Evolutionary conservation across 2,329 filamentous ascomycete species (phyloP), one percentile per base, ranked within the genome.

Genomic region (Colletotrichum navitas): DNA sequence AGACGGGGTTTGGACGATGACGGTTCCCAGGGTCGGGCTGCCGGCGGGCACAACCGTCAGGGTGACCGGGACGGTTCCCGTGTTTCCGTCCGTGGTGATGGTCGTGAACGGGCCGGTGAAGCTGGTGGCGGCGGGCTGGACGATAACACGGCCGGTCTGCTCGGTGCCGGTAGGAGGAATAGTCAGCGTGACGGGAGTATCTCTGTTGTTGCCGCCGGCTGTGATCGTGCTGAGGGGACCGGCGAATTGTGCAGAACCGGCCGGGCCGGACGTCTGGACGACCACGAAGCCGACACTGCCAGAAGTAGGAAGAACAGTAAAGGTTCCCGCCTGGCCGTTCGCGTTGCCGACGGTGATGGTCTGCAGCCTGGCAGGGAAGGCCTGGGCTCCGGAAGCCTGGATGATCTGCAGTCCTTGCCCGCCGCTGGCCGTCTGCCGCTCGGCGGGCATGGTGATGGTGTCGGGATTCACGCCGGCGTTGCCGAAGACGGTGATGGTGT

Each of bases 51-150:
- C 14, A 2, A 72, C 39, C 1, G 66, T 71, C 5, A 72, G 21
- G 3, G 70, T 59, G 16, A 69, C 60, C 1, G 70, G 66, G 4
- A 66, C 16, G 18, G 70, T 59, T n/a, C 70, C 70, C 12, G 60
- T 65, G 32, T 70, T 58, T 1, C 56, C 47, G 32, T 62, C 66
- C 10, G 61, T 65, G 3, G 68, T 71, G 24, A 72, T 64, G 26
- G 70, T 72, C 11, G 62, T 69, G 43, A 51, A 72, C 3, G 70
- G 70, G 16, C 70, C 70, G 5, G 60, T 70, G 41, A 72, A 72
- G 4, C 51, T 16, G 12, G 49, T 58, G 21, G 45, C 26, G 24
- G 61, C 66, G 7, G 66, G 66, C 54, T 72, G 70, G 7, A 72
- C 29, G 11, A 72, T 34, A 10, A 72, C 70, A 0, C 61, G 65